phyloP scores from a whole-genome alignment of 2,329 filamentous ascomycete species.

The Colletotrichum cuscutae region DNA sequence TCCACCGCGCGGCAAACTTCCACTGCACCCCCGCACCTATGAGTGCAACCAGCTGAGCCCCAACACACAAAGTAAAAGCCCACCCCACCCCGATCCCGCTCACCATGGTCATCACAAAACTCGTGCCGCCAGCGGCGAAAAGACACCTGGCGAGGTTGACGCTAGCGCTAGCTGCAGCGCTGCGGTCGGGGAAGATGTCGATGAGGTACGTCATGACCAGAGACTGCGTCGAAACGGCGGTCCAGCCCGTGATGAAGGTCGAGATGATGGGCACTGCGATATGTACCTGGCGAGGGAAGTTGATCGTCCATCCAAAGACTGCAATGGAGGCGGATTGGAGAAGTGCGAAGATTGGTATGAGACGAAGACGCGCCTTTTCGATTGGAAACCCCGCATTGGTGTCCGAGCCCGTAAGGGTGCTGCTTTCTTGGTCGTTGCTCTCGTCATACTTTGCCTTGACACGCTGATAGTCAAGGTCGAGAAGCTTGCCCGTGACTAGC shows the following conservation, averaged over 20 bases:
- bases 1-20: conserved; percentile 50
- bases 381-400: conserved; percentile 51
- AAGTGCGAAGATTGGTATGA: conserved; percentile 55
- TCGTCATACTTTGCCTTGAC: conserved; percentile 43
- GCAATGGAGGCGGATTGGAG: conserved; percentile 58
- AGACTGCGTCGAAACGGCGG: conserved; percentile 58
- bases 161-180: conserved; percentile 62
- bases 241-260: conserved; percentile 63
- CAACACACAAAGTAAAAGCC: conserved; percentile 57
- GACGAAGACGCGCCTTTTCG: conserved; percentile 61
- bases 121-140: conserved; percentile 55
- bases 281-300: conserved; percentile 52
- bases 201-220: conserved; percentile 63
- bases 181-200: conserved; percentile 60
- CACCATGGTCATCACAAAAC: conserved; percentile 60
- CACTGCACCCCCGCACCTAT: conserved; percentile 56
- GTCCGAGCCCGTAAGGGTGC: background rate
- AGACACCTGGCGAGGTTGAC: conserved; percentile 64
- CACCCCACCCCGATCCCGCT: conserved; percentile 44
- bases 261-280: conserved; percentile 61
- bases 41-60: conserved; percentile 56
- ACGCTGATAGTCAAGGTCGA: conserved; percentile 61
- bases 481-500: conserved; percentile 60
- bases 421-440: background rate
- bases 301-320: conserved; percentile 63